phyloP scores from a whole-genome alignment of 1,139 yeast genomes.

The Candida sp. region DNA sequence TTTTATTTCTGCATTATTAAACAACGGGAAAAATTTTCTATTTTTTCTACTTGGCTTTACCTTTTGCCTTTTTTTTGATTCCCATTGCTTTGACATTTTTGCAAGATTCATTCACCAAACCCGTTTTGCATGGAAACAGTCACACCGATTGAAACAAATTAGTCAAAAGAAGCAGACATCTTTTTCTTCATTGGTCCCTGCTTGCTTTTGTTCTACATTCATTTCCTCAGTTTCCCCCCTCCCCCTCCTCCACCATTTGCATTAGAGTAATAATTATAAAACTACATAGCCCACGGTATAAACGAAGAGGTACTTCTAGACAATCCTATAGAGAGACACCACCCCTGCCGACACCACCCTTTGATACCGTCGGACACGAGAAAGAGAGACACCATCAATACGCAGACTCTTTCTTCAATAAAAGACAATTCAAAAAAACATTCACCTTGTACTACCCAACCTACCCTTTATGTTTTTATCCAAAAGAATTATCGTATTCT shows the following conservation, averaged over 20 bases:
- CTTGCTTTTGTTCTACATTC: background rate
- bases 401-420: background rate
- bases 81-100: background rate
- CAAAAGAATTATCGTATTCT: conserved; percentile 7
- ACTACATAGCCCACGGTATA: background rate
- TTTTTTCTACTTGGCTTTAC: background rate
- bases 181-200: background rate
- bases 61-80: background rate
- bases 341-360: background rate
- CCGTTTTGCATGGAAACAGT: background rate
- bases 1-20: background rate
- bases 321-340: background rate
- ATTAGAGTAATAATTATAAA: background rate
- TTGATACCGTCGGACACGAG: background rate
- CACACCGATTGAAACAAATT: background rate
- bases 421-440: background rate
- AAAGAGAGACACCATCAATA: background rate
- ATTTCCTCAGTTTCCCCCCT: background rate
- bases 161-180: background rate
- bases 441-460: background rate
- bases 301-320: background rate
- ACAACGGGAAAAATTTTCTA: background rate
- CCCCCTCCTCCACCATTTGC: background rate
- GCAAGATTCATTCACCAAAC: background rate
- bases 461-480: conserved; percentile 6